A percentile compares a stretch with the other conserved stretches of the same genome.
phyloP scores from a whole-genome alignment of 305 asterid species.

The Caryopteris hybrid region DNA sequence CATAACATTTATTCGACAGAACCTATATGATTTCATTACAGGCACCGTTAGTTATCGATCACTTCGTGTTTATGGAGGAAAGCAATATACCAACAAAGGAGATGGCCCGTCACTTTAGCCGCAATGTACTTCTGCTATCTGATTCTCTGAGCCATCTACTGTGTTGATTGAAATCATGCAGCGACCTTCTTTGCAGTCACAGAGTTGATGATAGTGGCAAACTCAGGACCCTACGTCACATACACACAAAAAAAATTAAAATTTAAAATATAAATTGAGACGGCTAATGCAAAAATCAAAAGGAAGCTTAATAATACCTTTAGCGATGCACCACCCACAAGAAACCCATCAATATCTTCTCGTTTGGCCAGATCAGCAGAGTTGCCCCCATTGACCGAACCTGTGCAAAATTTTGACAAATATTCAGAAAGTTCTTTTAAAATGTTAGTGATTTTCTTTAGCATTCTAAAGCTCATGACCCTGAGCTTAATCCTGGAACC shows the following conservation, averaged over 20 bases:
- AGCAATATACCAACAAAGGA: conserved; percentile 15
- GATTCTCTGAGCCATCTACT: conserved; percentile 31
- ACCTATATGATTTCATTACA: conserved; percentile 4
- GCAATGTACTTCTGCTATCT: conserved; percentile 11
- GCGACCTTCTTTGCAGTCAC: conserved; percentile 89
- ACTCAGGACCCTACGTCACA: conserved; percentile 74
- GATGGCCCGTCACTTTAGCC: conserved; percentile 15
- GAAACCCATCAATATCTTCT: conserved; percentile 94
- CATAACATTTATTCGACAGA: conserved; percentile 19
- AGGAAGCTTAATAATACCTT: conserved; percentile 45
- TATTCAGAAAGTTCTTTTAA: not conserved
- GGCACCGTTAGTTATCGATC: not conserved
- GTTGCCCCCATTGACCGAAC: conserved; percentile 87
- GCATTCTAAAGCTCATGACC: not conserved
- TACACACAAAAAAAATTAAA: not conserved
- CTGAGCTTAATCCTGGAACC: not conserved
- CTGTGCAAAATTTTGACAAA: conserved; percentile 24
- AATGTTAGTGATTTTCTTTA: not conserved
- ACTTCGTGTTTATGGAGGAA: not conserved
- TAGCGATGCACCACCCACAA: conserved; percentile 91
- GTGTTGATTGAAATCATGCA: conserved; percentile 40
- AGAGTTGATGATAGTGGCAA: conserved; percentile 77
- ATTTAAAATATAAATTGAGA: not conserved
- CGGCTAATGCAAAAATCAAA: not conserved
- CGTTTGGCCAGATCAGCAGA: conserved; percentile 79